phyloP scores from a whole-genome alignment of 768 basidiomycete species.

The Baorangia bicolor region DNA sequence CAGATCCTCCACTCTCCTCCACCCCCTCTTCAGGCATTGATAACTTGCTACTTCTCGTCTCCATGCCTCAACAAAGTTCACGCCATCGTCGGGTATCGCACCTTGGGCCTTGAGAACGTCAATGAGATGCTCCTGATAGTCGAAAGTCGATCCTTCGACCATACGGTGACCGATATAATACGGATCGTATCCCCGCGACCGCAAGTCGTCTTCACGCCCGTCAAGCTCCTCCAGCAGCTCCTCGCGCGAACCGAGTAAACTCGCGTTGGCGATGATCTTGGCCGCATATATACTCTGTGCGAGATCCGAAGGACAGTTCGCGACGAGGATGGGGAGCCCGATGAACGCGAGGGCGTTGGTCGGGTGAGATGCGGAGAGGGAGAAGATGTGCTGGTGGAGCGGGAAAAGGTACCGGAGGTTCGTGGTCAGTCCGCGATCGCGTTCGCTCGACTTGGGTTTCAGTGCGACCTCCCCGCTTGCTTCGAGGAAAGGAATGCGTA shows the following conservation, averaged over 20 bases:
- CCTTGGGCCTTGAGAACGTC: constrained; percentile 16
- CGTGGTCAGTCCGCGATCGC: constrained; percentile 35
- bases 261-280: constrained; percentile 43
- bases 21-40: constrained; percentile 37
- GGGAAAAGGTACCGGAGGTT: constrained; percentile 58
- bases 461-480: constrained; percentile 22
- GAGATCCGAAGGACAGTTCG: constrained; percentile 47
- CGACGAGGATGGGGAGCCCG: constrained; percentile 48
- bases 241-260: constrained; percentile 40
- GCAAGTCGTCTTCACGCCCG: constrained; percentile 39
- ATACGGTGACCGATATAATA: constrained; percentile 49
- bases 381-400: constrained; percentile 52
- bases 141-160: constrained; percentile 31
- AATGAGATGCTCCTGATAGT: constrained; percentile 41
- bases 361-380: constrained; percentile 46
- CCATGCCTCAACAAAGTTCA: constrained; percentile 51
- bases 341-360: constrained; percentile 54
- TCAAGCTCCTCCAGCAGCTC: constrained; percentile 42
- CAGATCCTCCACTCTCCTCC: constrained; percentile 45
- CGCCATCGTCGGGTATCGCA: constrained; percentile 42
- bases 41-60: constrained; percentile 37
- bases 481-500: constrained; percentile 50
- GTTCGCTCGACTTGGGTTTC: constrained; percentile 15
- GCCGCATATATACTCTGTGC: constrained; percentile 51
- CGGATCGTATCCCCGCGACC: constrained; percentile 47